Evolutionary conservation across 352 stramenopile genomes (phyloP).

Genomic region (Aphanomyces invadans): DNA sequence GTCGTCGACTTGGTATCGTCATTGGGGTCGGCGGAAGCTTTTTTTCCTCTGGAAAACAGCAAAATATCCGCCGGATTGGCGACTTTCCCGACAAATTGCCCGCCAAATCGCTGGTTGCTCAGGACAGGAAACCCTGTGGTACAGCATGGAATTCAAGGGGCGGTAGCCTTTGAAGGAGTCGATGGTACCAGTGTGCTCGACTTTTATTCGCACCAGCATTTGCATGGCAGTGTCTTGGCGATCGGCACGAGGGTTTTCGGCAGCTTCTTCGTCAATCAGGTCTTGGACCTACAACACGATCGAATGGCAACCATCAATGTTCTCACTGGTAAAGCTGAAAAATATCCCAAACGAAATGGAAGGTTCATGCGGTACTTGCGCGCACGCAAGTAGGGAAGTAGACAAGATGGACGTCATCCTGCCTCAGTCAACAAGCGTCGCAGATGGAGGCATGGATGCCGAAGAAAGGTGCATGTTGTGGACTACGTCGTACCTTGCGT

Average conservation of each 20-base stretch:
- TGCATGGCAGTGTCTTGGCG: constrained; percentile 31
- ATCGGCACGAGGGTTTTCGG: constrained; percentile 33
- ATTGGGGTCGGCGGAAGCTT: constrained; percentile 27
- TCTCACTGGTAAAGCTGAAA: too few relatives aligned
- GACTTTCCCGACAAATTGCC: constrained; percentile 74
- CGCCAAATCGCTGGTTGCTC: constrained; percentile 83
- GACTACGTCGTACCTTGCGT: constrained; percentile 26
- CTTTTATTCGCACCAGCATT: constrained; percentile 73
- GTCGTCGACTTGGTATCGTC: constrained; percentile 36
- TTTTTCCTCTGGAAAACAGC: constrained; percentile 70
- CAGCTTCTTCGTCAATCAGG: constrained; percentile 52
- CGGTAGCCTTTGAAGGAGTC: too few relatives aligned
- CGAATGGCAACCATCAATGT: too few relatives aligned
- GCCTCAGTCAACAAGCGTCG: too few relatives aligned
- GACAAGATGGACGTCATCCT: too few relatives aligned
- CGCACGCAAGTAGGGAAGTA: too few relatives aligned
- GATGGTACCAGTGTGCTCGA: constrained; percentile 71
- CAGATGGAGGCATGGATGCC: too few relatives aligned
- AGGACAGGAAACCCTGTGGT: constrained; percentile 63
- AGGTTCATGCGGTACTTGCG: too few relatives aligned
- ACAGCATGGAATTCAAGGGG: not conserved
- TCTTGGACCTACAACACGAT: constrained; percentile 40
- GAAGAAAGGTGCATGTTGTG: too few relatives aligned
- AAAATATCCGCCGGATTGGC: constrained; percentile 86
- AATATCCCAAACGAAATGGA: too few relatives aligned